phyloP scores from a whole-genome alignment of 1,284 basidiomycete species.

The Albatrellus sp. region DNA sequence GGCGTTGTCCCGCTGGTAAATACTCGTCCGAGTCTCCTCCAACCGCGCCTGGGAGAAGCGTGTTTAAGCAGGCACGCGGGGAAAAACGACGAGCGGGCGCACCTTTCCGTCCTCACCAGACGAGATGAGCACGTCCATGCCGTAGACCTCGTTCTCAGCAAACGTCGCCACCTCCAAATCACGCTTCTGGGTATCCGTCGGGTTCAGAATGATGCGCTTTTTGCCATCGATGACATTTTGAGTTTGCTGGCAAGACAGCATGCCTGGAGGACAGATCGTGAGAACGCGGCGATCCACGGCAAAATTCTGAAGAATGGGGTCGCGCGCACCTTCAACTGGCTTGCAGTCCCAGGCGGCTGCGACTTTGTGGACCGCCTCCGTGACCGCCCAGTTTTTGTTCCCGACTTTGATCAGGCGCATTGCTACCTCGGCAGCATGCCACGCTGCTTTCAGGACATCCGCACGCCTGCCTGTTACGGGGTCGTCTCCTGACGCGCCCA shows the following conservation, averaged over 20 bases:
- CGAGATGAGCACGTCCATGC: constrained; percentile 89
- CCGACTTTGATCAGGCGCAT: constrained; percentile 82
- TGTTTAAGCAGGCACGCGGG: neutral
- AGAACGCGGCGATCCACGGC: neutral
- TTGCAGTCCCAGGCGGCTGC: constrained; percentile 72
- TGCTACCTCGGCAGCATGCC: constrained; percentile 84
- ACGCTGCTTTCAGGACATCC: constrained; percentile 89
- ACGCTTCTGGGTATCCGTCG: constrained; percentile 69
- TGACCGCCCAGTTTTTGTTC: constrained; percentile 91
- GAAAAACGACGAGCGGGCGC: neutral
- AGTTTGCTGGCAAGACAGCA: constrained; percentile 85
- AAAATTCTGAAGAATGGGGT: neutral
- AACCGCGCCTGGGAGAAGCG: constrained; percentile 51
- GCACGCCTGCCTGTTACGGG: constrained; percentile 81
- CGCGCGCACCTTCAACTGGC: constrained; percentile 76
- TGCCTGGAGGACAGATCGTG: constrained; percentile 33
- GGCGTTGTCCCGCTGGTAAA: constrained; percentile 83
- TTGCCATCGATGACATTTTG: constrained; percentile 95
- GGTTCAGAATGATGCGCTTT: constrained; percentile 91
- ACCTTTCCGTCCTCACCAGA: constrained; percentile 85
- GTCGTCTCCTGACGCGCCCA: constrained; percentile 60
- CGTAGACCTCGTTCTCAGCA: constrained; percentile 92
- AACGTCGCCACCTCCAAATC: constrained; percentile 80
- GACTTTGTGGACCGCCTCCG: constrained; percentile 73
- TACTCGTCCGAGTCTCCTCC: constrained; percentile 83